Evolutionary conservation across 164 flowering plant genomes (phyloP), one percentile per base, ranked within the genome.

Genomic region (Houttuynia cordata): DNA sequence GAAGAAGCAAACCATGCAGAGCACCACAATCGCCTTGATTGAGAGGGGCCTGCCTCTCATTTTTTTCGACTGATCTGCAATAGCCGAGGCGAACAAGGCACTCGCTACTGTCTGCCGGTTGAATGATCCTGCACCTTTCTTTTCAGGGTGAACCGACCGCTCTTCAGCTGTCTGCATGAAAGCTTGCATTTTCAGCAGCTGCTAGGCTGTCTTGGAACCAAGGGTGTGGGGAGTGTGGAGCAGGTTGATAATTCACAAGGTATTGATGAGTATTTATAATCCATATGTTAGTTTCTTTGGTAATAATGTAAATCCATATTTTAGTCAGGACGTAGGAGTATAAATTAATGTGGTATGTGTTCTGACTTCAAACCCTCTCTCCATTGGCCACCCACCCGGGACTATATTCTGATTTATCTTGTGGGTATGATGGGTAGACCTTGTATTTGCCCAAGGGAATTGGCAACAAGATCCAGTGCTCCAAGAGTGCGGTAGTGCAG

Each of bases 1-100:
- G 39, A 90, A 67, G 59, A 90, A 90, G 73, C 92, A 70, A 1
- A 75, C 81, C 19, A 81, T 41, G 64, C 95, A 87, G 0, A 87
- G 72, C 14, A 73, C 45, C 0, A 83, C 39, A 7, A 85, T 74
- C 58, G 76, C 75, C 70, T 76, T 88, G 20, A 72, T 82, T 0
- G 86, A 65, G 53, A 79, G 65, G 0, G 74, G 58, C 63, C 82
- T 84, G 24, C 75, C 87, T 41, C 91, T 65, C 91, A 85, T 87
- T 63, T 80, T 87, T 68, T 63, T 78, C 5, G 57, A 24, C 34
- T 69, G 68, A 18, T 53, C 56, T 4, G 69, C 70, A 13, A 47
- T 5, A 40, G 65, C 62, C 70, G 60, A 39, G 8, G 63, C 64
- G 67, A 74, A 67, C n/a, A n/a, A 30, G 63, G 60, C 10, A 3